These are phyloP conservation scores for Coffea canephora DNA, from an alignment of 257 asterid genomes.

Conservation along the genomic window DNA sequence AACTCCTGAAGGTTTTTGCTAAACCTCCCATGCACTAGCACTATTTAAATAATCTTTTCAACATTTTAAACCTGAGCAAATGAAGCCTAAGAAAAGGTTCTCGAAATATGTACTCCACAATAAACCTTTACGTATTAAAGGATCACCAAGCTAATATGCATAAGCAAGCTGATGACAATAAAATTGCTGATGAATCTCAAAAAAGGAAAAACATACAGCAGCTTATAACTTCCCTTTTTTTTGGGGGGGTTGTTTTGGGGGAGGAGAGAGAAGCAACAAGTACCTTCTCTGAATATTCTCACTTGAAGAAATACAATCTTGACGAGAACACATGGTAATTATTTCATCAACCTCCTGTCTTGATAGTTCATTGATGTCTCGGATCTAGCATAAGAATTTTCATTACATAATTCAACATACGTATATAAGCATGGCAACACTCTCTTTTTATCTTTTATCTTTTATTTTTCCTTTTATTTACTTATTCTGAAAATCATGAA, in stretches of 20 bases:
- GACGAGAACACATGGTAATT: conserved; percentile 55
- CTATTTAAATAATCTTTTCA: not conserved
- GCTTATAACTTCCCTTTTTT: too few species aligned
- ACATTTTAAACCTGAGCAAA: not conserved
- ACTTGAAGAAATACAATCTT: conserved; percentile 55
- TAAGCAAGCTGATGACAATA: not conserved
- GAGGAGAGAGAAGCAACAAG: not conserved
- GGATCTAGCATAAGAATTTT: conserved; percentile 46
- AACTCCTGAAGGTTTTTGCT: not conserved
- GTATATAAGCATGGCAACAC: conserved; percentile 3
- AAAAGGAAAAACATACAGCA: too few species aligned
- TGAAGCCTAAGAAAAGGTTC: not conserved
- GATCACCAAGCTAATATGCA: not conserved
- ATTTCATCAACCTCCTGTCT: conserved; percentile 97
- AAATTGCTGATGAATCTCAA: too few species aligned
- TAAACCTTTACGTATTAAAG: not conserved
- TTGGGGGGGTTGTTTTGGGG: too few species aligned
- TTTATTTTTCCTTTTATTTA: too few species aligned
- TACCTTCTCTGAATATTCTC: conserved; percentile 86
- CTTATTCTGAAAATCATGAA: not conserved
- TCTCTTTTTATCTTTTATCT: too few species aligned
- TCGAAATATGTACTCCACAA: not conserved
- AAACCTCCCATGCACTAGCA: not conserved
- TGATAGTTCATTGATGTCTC: conserved; percentile 90
- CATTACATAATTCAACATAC: too few species aligned